phyloP scores from a whole-genome alignment of 345 rosid genomes.

The Sonneratia alba region DNA sequence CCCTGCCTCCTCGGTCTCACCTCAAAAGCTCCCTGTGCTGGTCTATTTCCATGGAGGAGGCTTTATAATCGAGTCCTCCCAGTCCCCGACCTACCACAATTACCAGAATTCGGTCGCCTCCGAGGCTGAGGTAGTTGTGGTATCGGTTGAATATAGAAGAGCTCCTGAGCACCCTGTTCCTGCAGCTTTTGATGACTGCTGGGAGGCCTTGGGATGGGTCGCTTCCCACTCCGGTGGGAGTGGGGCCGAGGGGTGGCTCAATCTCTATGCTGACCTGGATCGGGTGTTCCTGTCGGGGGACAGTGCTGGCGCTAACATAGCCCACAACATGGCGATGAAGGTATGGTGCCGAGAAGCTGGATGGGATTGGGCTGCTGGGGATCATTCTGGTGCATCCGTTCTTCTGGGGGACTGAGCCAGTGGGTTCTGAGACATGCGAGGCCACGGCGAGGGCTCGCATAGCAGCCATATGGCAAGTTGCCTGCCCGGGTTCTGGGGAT shows the following conservation, averaged over 20 bases:
- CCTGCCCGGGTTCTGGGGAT: conserved; percentile 16
- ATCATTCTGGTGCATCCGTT: conserved; percentile 22
- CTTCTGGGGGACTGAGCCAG: conserved; percentile 21
- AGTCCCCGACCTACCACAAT: conserved; percentile 25
- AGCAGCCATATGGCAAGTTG: conserved; percentile 8
- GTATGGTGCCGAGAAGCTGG: conserved; percentile 12
- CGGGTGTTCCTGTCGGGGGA: conserved; percentile 34
- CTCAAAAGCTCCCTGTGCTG: conserved; percentile 34
- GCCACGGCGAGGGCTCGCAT: conserved; percentile 2
- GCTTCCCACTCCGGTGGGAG: conserved; percentile 15
- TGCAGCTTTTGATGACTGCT: conserved; percentile 24
- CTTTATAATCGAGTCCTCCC: conserved; percentile 19
- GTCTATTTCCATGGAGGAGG: conserved; percentile 36
- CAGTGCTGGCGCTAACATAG: conserved; percentile 33
- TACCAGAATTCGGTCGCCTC: conserved; percentile 20
- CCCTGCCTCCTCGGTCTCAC: not conserved
- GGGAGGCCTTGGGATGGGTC: conserved; percentile 34
- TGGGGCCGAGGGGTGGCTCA: conserved; percentile 35
- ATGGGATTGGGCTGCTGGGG: conserved; percentile 11
- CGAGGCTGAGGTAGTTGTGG: conserved; percentile 16
- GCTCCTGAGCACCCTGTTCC: conserved; percentile 35
- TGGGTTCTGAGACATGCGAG: conserved; percentile 10
- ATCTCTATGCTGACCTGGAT: conserved; percentile 14
- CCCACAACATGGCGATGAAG: conserved; percentile 25
- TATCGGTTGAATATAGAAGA: conserved; percentile 23